phyloP scores from a whole-genome alignment of 2,329 filamentous ascomycete species.

The Aspergillus udagawae region DNA sequence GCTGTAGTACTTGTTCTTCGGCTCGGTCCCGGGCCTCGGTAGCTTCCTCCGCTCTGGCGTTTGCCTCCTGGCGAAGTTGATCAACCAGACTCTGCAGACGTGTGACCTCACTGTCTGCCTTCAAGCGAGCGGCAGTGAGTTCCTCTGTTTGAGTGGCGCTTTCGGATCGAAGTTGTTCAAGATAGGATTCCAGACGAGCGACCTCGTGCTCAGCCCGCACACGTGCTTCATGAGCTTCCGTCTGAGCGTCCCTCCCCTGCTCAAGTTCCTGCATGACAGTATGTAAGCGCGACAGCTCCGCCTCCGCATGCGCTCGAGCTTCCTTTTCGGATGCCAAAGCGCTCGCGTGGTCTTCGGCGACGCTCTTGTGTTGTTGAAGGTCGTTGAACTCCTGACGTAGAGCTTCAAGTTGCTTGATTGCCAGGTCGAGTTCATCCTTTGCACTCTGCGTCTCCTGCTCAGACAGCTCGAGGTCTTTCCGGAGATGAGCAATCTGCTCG shows the following conservation, averaged over 20 bases:
- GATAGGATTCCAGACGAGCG: conserved; percentile 9
- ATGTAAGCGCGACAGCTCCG: conserved; percentile 22
- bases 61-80: conserved; percentile 28
- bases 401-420: conserved; percentile 1
- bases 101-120: conserved; percentile 23
- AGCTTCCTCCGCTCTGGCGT: conserved; percentile 14
- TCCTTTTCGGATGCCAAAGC: conserved; percentile 4
- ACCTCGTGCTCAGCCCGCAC: conserved; percentile 14
- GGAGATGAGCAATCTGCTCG: conserved; percentile 55
- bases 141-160: conserved; percentile 14
- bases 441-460: conserved; percentile 30
- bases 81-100: conserved; percentile 28
- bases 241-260: conserved; percentile 21
- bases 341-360: conserved; percentile 1
- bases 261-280: conserved; percentile 50
- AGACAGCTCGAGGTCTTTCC: conserved; percentile 37
- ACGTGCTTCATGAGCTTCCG: conserved; percentile 12
- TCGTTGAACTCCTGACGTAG: background rate
- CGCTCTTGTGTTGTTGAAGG: conserved; percentile 4
- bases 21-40: conserved; percentile 24
- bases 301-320: conserved; percentile 23
- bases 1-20: conserved; percentile 23
- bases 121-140: conserved; percentile 13
- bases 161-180: conserved; percentile 14
- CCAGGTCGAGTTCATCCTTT: conserved; percentile 13